A percentile compares a stretch with the other conserved stretches of the same genome.
Evolutionary conservation across 2,329 filamentous ascomycete genomes (phyloP).

Genomic region (Periconia digitata): DNA sequence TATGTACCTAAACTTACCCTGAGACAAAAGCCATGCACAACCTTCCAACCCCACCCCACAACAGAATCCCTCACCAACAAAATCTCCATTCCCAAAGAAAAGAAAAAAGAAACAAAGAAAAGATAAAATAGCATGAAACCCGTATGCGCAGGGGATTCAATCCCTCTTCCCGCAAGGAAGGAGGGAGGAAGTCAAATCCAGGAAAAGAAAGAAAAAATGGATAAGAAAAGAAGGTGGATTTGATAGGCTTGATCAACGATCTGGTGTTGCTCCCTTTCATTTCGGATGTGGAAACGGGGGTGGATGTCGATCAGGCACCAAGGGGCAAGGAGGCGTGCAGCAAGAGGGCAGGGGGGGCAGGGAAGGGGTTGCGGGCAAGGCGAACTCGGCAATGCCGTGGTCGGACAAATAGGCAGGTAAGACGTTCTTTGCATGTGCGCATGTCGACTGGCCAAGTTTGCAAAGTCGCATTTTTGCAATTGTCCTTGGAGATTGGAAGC

Average conservation of each 20-base stretch:
- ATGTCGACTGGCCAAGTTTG: too few relatives aligned
- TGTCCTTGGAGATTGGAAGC: too few relatives aligned
- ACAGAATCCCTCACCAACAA: neutral
- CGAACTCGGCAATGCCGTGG: too few relatives aligned
- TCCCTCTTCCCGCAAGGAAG: too few relatives aligned
- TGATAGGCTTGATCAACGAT: neutral
- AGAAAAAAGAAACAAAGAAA: neutral
- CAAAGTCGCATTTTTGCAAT: too few relatives aligned
- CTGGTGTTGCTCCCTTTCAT: conserved; percentile 1
- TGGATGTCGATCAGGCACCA: neutral
- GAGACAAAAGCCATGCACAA: neutral
- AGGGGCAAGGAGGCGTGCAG: neutral
- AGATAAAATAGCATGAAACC: too few relatives aligned
- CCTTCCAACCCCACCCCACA: too few relatives aligned
- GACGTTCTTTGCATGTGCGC: too few relatives aligned
- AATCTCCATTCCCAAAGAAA: neutral
- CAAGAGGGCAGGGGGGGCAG: too few relatives aligned
- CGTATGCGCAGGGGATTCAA: too few relatives aligned
- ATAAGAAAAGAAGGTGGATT: neutral
- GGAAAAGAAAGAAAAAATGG: neutral
- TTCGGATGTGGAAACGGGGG: neutral
- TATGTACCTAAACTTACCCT: neutral
- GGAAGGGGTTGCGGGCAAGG: neutral
- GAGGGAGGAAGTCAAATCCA: too few relatives aligned
- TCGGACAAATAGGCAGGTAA: too few relatives aligned